These are phyloP conservation scores for Boletales sp. DNA, from an alignment of 768 basidiomycete genomes.

Conservation along the genomic window DNA sequence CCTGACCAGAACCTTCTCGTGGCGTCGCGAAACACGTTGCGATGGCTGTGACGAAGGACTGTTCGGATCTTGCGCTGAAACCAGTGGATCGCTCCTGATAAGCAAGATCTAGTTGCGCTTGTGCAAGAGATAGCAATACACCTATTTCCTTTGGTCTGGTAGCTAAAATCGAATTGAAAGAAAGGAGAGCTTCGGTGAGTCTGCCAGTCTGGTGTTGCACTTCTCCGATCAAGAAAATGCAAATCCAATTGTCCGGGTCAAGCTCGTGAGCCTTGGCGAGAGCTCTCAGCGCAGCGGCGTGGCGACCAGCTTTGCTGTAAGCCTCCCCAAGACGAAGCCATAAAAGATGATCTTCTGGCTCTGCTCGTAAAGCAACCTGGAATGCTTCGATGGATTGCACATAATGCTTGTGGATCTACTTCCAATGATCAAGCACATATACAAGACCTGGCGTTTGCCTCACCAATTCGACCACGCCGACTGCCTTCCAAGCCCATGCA, in stretches of 20 bases:
- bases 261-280: constrained; percentile 72
- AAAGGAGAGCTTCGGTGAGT: constrained; percentile 68
- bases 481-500: constrained; percentile 97
- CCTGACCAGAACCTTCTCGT: constrained; percentile 56
- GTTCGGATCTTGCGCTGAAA: constrained; percentile 70
- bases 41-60: constrained; percentile 65
- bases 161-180: constrained; percentile 55
- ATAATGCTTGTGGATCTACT: constrained; percentile 66
- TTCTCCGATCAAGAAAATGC: constrained; percentile 78
- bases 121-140: constrained; percentile 65
- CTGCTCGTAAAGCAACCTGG: constrained; percentile 80
- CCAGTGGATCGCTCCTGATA: constrained; percentile 61
- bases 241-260: constrained; percentile 78
- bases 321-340: constrained; percentile 94
- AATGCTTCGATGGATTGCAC: constrained; percentile 74
- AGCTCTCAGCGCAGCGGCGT: constrained; percentile 87
- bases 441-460: constrained; percentile 26
- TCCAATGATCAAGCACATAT: neutral
- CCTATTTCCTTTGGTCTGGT: constrained; percentile 65
- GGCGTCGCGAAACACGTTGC: constrained; percentile 46
- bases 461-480: constrained; percentile 89
- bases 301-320: constrained; percentile 83
- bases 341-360: constrained; percentile 70
- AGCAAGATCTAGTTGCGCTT: constrained; percentile 71
- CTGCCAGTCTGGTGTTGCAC: constrained; percentile 77